Conservation (phyloP, 2,329 filamentous ascomycete genomes). For the Ambrosiella xylebori region DNA sequence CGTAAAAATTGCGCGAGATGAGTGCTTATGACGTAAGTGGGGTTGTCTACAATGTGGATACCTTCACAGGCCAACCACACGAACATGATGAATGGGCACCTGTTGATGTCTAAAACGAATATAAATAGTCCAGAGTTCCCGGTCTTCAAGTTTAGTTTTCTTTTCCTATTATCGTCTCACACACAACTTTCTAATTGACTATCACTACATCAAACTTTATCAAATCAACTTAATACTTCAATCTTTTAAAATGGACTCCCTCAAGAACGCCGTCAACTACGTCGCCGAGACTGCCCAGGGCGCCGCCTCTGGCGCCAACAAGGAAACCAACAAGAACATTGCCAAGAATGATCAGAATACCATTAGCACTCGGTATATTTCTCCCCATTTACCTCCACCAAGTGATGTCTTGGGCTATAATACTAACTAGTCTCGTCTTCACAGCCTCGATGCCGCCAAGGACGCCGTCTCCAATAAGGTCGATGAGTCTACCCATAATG, state of each 20-base stretch:
- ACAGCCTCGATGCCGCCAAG: constrained; percentile 29
- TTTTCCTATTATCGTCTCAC: constrained; percentile 14
- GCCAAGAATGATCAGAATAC: constrained; percentile 43
- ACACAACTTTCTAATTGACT: constrained; percentile 8
- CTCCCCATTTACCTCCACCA: too few species aligned
- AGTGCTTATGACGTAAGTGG: too few species aligned
- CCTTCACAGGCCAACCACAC: too few species aligned
- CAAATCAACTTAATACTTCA: constrained; percentile 15
- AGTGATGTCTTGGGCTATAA: constrained; percentile 9
- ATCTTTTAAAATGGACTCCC: constrained; percentile 30
- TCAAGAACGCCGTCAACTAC: constrained; percentile 50
- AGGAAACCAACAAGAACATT: constrained; percentile 54
- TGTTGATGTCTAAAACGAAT: too few species aligned
- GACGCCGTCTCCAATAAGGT: constrained; percentile 33
- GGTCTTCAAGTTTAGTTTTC: not conserved
- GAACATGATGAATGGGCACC: too few species aligned
- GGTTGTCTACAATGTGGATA: too few species aligned
- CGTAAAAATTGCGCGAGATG: too few species aligned
- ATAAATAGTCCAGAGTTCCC: too few species aligned
- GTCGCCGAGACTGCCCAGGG: constrained; percentile 48
- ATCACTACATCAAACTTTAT: constrained; percentile 14
- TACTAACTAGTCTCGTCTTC: constrained; percentile 16
- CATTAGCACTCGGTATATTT: constrained; percentile 35
- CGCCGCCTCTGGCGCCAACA: constrained; percentile 36
- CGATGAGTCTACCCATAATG: constrained; percentile 24